These are phyloP conservation scores for Suillus fuscotomentosus DNA, from an alignment of 768 basidiomycete genomes.

Conservation along the genomic window DNA sequence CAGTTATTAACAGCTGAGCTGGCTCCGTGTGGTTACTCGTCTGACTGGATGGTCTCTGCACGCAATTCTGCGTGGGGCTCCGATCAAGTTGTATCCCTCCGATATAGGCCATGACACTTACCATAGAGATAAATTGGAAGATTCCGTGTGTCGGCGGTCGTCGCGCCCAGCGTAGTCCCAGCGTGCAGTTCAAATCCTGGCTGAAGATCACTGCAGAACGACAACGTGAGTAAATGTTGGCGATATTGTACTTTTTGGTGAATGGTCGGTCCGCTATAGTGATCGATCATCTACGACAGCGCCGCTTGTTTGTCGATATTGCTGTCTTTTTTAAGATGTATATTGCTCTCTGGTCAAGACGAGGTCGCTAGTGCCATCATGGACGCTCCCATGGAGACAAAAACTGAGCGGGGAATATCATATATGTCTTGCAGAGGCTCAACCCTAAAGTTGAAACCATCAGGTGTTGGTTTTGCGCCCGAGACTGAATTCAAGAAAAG, in stretches of 20 bases:
- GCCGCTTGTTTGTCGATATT: neutral
- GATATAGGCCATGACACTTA: neutral
- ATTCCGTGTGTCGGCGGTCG: neutral
- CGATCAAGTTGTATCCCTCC: neutral
- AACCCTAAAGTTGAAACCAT: neutral
- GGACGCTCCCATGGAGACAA: neutral
- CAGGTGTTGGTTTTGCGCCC: neutral
- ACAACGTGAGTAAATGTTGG: neutral
- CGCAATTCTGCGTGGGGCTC: neutral
- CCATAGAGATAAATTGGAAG: neutral
- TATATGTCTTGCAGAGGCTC: neutral
- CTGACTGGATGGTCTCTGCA: no score
- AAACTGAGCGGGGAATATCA: neutral
- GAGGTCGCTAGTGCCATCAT: neutral
- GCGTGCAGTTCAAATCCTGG: neutral
- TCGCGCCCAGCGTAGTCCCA: no score
- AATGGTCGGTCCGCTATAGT: neutral
- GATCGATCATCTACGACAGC: neutral
- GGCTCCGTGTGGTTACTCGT: no score
- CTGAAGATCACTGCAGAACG: neutral
- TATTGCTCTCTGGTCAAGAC: neutral
- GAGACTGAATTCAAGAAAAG: neutral
- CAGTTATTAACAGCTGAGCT: no score
- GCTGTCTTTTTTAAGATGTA: neutral
- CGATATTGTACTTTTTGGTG: neutral